These are phyloP conservation scores for Gonium pectorale DNA, from an alignment of 139 green algal species.

Conservation along the genomic window DNA sequence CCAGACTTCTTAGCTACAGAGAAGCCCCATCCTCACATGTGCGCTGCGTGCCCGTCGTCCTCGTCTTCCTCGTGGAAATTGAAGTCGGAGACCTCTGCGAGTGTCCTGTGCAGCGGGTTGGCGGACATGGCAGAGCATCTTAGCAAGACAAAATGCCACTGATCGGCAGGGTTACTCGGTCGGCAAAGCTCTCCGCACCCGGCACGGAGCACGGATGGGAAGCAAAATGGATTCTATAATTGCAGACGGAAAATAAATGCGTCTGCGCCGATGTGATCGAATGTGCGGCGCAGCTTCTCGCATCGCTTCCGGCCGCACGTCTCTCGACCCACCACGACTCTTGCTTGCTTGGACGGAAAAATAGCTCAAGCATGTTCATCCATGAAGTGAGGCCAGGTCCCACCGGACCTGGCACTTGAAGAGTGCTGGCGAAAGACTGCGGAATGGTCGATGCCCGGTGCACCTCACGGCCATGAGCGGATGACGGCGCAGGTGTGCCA, in stretches of 20 bases:
- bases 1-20: too few relatives aligned
- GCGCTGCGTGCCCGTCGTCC: background rate
- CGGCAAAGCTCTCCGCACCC: too few relatives aligned
- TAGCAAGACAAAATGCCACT: too few relatives aligned
- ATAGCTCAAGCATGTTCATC: conserved; percentile 22
- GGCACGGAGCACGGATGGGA: too few relatives aligned
- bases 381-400: background rate
- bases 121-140: too few relatives aligned
- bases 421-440: background rate
- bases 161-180: too few relatives aligned
- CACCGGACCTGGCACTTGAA: background rate
- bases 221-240: too few relatives aligned
- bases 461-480: background rate
- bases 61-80: conserved; percentile 16
- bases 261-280: background rate
- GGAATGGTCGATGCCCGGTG: background rate
- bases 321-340: background rate
- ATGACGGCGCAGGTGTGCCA: too few relatives aligned
- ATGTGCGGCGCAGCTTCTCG: background rate
- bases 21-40: conserved; percentile 10
- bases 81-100: conserved; percentile 12
- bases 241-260: too few relatives aligned
- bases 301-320: too few relatives aligned
- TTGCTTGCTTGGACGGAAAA: background rate
- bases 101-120: background rate